These are phyloP conservation scores for Paramecium bursaria DNA, from an alignment of 73 alveolate genomes.

Conservation along the genomic window DNA sequence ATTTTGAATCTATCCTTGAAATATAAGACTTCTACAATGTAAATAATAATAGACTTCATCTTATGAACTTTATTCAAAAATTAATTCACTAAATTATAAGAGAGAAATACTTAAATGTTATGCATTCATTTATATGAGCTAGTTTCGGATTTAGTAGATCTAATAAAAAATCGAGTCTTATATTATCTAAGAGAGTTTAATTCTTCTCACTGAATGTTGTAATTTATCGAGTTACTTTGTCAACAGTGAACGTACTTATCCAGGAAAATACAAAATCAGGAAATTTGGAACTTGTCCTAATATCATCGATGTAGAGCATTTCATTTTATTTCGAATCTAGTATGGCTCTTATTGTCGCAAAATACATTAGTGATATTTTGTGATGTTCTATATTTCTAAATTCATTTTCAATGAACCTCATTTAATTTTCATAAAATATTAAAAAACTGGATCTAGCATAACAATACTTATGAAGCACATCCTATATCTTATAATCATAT, in stretches of 20 bases:
- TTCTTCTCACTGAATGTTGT: conserved; percentile 76
- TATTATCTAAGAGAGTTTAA: conserved; percentile 73
- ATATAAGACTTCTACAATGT: conserved; percentile 78
- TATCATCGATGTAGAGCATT: conserved; percentile 66
- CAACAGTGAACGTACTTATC: conserved; percentile 80
- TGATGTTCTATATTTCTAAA: conserved; percentile 49
- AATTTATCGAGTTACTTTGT: conserved; percentile 70
- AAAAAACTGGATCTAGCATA: conserved; percentile 53
- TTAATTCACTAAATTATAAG: too few species aligned
- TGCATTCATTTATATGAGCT: conserved; percentile 80
- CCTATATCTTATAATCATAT: conserved; percentile 27
- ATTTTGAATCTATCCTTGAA: conserved; percentile 79
- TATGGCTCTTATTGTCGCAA: conserved; percentile 79
- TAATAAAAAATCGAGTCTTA: conserved; percentile 72
- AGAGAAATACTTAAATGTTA: too few species aligned
- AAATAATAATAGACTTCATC: conserved; percentile 83
- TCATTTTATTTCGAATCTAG: conserved; percentile 86
- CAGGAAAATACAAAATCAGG: conserved; percentile 86
- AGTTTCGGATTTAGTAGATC: conserved; percentile 73
- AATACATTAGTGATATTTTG: conserved; percentile 1
- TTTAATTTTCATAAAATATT: conserved; percentile 37
- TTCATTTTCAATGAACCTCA: conserved; percentile 54
- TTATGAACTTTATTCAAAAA: conserved; percentile 74
- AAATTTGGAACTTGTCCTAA: conserved; percentile 67
- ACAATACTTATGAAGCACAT: conserved; percentile 14